These are phyloP conservation scores for Beauveria asiatica DNA, from an alignment of 2,329 filamentous ascomycete genomes.

Conservation along the genomic window DNA sequence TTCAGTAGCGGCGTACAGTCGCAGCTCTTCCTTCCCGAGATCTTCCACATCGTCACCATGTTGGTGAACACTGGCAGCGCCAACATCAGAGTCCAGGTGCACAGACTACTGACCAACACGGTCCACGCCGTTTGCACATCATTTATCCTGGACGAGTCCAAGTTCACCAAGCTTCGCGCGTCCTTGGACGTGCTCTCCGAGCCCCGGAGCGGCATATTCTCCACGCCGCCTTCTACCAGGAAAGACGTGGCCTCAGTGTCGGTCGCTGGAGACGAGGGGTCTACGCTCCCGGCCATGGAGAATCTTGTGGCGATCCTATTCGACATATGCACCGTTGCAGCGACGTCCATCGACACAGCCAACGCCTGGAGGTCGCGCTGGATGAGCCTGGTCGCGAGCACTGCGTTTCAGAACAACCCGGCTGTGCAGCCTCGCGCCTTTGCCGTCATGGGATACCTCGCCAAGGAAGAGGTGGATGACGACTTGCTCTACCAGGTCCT, in stretches of 20 bases:
- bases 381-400: conserved; percentile 67
- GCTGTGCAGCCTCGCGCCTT: conserved; percentile 63
- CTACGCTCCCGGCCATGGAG: conserved; percentile 49
- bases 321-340: conserved; percentile 55
- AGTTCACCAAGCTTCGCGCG: conserved; percentile 44
- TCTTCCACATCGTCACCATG: conserved; percentile 65
- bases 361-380: conserved; percentile 64
- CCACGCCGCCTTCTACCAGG: conserved; percentile 33
- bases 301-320: conserved; percentile 53
- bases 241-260: conserved; percentile 48
- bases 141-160: conserved; percentile 53
- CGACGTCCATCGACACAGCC: conserved; percentile 54
- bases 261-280: conserved; percentile 44
- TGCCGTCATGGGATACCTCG: conserved; percentile 62
- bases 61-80: conserved; percentile 55
- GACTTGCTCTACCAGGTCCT: conserved; percentile 64
- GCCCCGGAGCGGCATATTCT: conserved; percentile 49
- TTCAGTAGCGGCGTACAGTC: conserved; percentile 61
- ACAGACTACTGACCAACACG: conserved; percentile 57
- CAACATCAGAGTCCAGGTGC: conserved; percentile 50
- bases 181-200: conserved; percentile 53
- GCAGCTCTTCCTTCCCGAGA: conserved; percentile 58
- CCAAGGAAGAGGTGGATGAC: conserved; percentile 63
- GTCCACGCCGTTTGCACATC: conserved; percentile 60
- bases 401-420: conserved; percentile 64